Conservation (phyloP, 768 basidiomycete genomes). For the Suillus occidentalis region DNA sequence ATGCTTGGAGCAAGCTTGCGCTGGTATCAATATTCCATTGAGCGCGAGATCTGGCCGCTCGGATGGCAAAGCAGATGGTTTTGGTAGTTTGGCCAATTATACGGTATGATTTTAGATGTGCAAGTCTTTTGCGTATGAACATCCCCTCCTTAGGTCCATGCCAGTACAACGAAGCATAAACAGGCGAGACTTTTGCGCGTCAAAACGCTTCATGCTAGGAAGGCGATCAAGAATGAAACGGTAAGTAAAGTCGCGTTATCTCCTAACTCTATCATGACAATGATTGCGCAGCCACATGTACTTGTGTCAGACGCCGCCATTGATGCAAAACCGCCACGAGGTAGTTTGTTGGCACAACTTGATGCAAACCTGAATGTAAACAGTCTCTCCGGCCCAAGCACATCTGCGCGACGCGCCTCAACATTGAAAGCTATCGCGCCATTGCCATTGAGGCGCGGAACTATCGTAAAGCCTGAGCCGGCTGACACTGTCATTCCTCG, state of each 20-base stretch:
- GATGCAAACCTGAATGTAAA: slow-evolving; percentile 4
- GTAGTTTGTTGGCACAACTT: slow-evolving; percentile 7
- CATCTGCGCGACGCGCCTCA: not conserved
- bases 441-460: not conserved
- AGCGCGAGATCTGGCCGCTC: slow-evolving; percentile 23
- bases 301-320: slow-evolving; percentile 1
- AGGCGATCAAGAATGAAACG: slow-evolving; percentile 4
- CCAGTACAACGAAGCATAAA: slow-evolving; percentile 25
- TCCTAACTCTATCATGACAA: not conserved
- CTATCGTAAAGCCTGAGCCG: slow-evolving; percentile 31
- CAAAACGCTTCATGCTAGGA: slow-evolving; percentile 13
- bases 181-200: slow-evolving; percentile 25
- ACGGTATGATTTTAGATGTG: slow-evolving; percentile 33
- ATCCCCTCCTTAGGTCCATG: not conserved
- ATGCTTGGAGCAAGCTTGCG: slow-evolving; percentile 51
- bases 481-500: slow-evolving; percentile 32
- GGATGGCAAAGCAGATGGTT: slow-evolving; percentile 42
- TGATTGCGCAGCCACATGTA: slow-evolving; percentile 6
- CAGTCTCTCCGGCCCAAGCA: not conserved
- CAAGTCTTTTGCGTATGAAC: not conserved
- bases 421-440: not conserved
- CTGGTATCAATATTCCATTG: slow-evolving; percentile 33
- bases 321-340: not conserved
- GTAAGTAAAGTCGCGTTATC: not conserved
- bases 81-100: slow-evolving; percentile 49